phyloP scores from a whole-genome alignment of 768 basidiomycete genomes.

The Tylopilus cervinicoccineus region DNA sequence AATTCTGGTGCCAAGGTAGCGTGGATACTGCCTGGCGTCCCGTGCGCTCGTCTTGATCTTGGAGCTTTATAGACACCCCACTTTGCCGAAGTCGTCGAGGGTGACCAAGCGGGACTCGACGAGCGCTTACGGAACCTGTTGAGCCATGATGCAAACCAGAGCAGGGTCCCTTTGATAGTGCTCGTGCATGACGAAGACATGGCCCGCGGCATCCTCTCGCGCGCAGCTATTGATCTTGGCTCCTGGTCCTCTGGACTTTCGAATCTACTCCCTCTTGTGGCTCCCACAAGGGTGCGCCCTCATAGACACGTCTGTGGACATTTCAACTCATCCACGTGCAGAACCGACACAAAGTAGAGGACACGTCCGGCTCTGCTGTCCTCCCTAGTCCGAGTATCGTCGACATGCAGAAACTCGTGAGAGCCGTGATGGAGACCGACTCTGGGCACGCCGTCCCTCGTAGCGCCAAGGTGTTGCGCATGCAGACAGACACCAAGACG shows the following conservation, averaged over 20 bases:
- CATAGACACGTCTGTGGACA: background rate
- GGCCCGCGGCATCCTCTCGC: constrained; percentile 36
- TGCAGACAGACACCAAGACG: constrained; percentile 33
- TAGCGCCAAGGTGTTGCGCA: constrained; percentile 33
- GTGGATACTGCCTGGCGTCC: background rate
- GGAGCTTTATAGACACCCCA: constrained; percentile 7
- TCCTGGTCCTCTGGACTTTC: constrained; percentile 40
- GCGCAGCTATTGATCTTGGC: constrained; percentile 40
- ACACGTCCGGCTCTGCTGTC: background rate
- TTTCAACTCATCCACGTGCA: background rate
- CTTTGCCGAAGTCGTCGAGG: constrained; percentile 18
- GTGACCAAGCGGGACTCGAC: constrained; percentile 9
- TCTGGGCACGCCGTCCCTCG: constrained; percentile 23
- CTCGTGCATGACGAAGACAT: constrained; percentile 44
- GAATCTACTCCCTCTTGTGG: constrained; percentile 9
- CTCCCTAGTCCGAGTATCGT: constrained; percentile 35
- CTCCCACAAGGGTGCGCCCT: constrained; percentile 6
- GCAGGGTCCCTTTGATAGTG: constrained; percentile 37
- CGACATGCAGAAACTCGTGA: constrained; percentile 38
- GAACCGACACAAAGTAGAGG: constrained; percentile 7
- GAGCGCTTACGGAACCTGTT: constrained; percentile 21
- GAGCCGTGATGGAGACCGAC: constrained; percentile 35
- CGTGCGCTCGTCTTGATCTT: background rate
- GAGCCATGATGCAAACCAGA: constrained; percentile 13
- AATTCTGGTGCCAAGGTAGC: constrained; percentile 20